Evolutionary conservation across 257 asterid species (phyloP), one percentile per base, ranked within the genome.

Genomic region (Ilex aquifolium): DNA sequence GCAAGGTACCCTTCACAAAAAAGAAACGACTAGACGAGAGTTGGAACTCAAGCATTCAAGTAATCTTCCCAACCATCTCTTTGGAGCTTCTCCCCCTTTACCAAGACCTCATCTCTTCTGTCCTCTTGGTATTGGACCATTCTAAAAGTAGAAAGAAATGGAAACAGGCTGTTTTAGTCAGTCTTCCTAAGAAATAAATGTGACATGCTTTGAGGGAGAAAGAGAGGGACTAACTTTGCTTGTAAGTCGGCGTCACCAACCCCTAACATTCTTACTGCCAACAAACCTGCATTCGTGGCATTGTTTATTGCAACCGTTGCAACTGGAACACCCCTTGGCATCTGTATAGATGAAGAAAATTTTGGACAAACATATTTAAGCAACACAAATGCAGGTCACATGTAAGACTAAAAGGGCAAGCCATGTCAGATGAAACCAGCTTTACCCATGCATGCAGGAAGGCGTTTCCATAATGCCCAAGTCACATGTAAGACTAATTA

Each of bases 301-400:
- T 87, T 89, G 70, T 89, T 89, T 77, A 92, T 85, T 16, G 96
- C 95, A 10, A 92, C 91, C 3, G 99, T 92, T 31, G 99, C 97
- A 57, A 92, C 97, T 7, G 99, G 99, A 31, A 89, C 91, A 44
- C 97, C 97, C 76, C 96, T 89, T 15, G 99, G 99, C 99, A 92
- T 92, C 99, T 92, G 65, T 30, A 50, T 44, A 32, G 54, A 17
- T 67, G 46, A 14, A 67, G 31, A 72, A 48, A 64, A 46, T 39
- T 9, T 16, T 21, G 27, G 27, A 21, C 27, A 21, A 21, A 21
- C 27, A 21, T 21, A 21, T 21, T 21, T 21, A 21, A 21, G 27
- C 27, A 21, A 21, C 27, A 21, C 0, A 21, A 21, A 21, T 21
- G 27, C 27, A 21, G 27, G 27, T 21, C 27, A 21, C 27, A 21